These are phyloP conservation scores for Leccinum subgranulosum DNA, from an alignment of 768 basidiomycete genomes.

Conservation along the genomic window DNA sequence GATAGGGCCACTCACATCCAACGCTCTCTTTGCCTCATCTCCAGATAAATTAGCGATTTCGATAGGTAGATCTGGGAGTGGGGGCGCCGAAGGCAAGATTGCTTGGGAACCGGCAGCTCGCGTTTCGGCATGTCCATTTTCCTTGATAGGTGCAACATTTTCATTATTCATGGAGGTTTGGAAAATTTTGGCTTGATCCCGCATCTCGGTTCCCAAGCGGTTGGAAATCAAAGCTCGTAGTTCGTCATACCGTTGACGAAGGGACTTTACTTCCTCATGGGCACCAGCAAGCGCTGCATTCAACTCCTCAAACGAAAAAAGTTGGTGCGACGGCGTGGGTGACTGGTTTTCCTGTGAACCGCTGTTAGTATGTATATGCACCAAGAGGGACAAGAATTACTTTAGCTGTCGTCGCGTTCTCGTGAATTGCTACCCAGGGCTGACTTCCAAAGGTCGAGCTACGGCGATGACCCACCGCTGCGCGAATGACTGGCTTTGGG, in stretches of 20 bases:
- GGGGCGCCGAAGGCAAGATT: not conserved
- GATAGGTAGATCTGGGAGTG: conserved; percentile 2
- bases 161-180: not conserved
- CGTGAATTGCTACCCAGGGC: conserved; percentile 12
- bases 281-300: conserved; percentile 23
- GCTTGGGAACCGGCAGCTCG: not conserved
- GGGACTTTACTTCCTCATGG: conserved; percentile 23
- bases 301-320: conserved; percentile 25
- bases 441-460: conserved; percentile 25
- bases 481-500: conserved; percentile 6
- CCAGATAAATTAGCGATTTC: conserved; percentile 23
- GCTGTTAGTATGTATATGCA: conserved; percentile 1
- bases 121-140: not conserved
- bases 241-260: conserved; percentile 26
- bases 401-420: conserved; percentile 2
- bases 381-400: not conserved
- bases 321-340: conserved; percentile 1
- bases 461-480: conserved; percentile 13
- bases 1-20: conserved; percentile 17
- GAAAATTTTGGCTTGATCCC: not conserved
- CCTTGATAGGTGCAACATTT: not conserved
- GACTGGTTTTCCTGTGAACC: conserved; percentile 8
- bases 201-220: conserved; percentile 6
- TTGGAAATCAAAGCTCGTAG: conserved; percentile 18
- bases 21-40: conserved; percentile 17